Percentiles rank a stretch among this genome's conserved stretches.
Conservation (phyloP, 345 rosid species). For the Syzygium grande region DNA sequence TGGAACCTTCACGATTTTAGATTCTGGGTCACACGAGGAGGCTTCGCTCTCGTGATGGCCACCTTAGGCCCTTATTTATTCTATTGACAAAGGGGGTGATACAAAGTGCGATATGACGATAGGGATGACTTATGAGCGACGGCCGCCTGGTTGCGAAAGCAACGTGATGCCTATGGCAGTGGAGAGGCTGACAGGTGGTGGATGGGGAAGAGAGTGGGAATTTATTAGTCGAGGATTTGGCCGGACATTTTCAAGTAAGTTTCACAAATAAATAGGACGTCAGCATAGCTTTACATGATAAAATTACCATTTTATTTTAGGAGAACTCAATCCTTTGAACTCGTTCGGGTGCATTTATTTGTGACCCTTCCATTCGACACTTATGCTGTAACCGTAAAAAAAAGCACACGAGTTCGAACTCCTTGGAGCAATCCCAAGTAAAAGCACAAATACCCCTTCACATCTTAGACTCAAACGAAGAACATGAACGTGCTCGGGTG, state of each 20-base stretch:
- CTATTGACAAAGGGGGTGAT: not conserved
- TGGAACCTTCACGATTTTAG: not conserved
- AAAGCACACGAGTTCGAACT: not conserved
- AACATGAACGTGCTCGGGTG: not conserved
- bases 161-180: fast-evolving
- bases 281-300: not conserved
- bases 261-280: not conserved
- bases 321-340: not conserved
- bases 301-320: not conserved
- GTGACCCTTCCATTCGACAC: not conserved
- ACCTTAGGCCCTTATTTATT: not conserved
- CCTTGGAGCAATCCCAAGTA: not conserved
- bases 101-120: fast-evolving
- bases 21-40: not conserved
- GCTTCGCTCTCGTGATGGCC: not conserved
- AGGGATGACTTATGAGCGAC: not conserved
- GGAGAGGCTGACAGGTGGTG: fast-evolving
- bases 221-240: not conserved
- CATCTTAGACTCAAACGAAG: not conserved
- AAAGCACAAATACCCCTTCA: not conserved
- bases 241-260: not conserved
- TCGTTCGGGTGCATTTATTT: fast-evolving
- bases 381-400: not conserved
- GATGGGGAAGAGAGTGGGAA: not conserved
- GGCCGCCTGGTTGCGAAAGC: not conserved